These are phyloP conservation scores for Cryptosporidium baileyi DNA, from an alignment of 169 alveolate species.

Conservation along the genomic window DNA sequence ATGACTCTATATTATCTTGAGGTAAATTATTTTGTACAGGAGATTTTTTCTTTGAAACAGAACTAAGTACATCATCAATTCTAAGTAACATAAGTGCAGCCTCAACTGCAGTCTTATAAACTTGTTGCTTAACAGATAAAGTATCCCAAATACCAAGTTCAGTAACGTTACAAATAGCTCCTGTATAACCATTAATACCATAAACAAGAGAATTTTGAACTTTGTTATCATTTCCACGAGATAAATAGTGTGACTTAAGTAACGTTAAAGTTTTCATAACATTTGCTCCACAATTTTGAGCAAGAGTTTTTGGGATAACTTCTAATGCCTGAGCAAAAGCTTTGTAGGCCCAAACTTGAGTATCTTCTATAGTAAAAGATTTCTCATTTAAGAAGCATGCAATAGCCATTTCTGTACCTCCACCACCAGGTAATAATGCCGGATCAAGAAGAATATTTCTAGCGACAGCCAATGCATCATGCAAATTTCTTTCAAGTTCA, in stretches of 20 bases:
- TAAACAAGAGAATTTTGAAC: slow-evolving; percentile 8
- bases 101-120: slow-evolving; percentile 95
- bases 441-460: slow-evolving; percentile 95
- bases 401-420: slow-evolving; percentile 98
- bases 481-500: slow-evolving; percentile 95
- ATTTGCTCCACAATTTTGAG: slow-evolving; percentile 98
- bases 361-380: slow-evolving; percentile 87
- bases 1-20: slow-evolving; percentile 42
- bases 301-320: slow-evolving; percentile 98
- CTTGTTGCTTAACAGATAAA: slow-evolving; percentile 93
- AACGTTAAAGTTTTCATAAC: slow-evolving; percentile 82
- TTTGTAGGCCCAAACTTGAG: slow-evolving; percentile 92
- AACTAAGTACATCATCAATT: slow-evolving; percentile 95
- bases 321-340: slow-evolving; percentile 98
- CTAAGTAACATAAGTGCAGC: slow-evolving; percentile 93
- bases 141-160: slow-evolving; percentile 91
- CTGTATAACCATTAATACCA: slow-evolving; percentile 95
- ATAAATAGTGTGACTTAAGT: background rate
- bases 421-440: slow-evolving; percentile 99
- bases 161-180: slow-evolving; percentile 87
- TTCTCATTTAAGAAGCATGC: slow-evolving; percentile 88
- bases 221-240: background rate
- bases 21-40: slow-evolving; percentile 18
- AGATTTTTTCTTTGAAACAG: slow-evolving; percentile 82
- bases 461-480: slow-evolving; percentile 98